A percentile compares a stretch with the other conserved stretches of the same genome.
Conservation (phyloP, 768 basidiomycete genomes). For the Rhodotorula paludigena region DNA sequence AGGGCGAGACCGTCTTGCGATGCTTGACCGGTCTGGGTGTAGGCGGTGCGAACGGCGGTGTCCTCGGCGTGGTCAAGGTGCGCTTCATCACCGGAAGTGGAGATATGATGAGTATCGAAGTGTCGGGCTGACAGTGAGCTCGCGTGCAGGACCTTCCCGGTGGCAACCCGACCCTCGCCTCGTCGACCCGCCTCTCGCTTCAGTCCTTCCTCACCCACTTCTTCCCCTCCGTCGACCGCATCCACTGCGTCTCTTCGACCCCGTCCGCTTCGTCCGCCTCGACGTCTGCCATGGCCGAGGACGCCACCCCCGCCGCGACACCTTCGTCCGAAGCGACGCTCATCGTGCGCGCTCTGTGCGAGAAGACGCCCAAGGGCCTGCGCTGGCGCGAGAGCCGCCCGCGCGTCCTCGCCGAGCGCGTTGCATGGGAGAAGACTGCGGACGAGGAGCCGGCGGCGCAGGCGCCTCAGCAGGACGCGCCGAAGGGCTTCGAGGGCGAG, state of each 20-base stretch:
- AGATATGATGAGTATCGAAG: background rate
- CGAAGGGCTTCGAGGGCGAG: slow-evolving; percentile 42
- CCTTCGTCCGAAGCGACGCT: slow-evolving; percentile 63
- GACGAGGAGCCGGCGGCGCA: background rate
- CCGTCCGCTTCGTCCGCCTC: slow-evolving; percentile 51
- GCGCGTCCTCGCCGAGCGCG: slow-evolving; percentile 68
- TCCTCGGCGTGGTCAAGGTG: slow-evolving; percentile 46
- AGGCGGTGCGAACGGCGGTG: slow-evolving; percentile 71
- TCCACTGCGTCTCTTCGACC: slow-evolving; percentile 61
- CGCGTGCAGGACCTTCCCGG: slow-evolving; percentile 36
- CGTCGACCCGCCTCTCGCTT: slow-evolving; percentile 73
- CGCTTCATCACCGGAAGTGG: background rate
- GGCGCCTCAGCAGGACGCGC: slow-evolving; percentile 2
- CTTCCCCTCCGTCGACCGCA: slow-evolving; percentile 69
- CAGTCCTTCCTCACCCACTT: slow-evolving; percentile 94
- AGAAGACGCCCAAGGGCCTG: slow-evolving; percentile 73
- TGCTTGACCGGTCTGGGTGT: slow-evolving; percentile 86
- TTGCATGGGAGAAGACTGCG: slow-evolving; percentile 53
- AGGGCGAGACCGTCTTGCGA: slow-evolving; percentile 82
- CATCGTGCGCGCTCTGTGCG: slow-evolving; percentile 70
- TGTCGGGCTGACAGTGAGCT: too few relatives aligned
- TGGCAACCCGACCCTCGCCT: slow-evolving; percentile 44
- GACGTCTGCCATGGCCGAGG: slow-evolving; percentile 41
- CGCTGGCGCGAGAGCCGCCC: slow-evolving; percentile 76
- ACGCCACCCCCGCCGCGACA: slow-evolving; percentile 43